These are phyloP conservation scores for Citrullus mucosospermus DNA, from an alignment of 306 rosid genomes.

Conservation along the genomic window DNA sequence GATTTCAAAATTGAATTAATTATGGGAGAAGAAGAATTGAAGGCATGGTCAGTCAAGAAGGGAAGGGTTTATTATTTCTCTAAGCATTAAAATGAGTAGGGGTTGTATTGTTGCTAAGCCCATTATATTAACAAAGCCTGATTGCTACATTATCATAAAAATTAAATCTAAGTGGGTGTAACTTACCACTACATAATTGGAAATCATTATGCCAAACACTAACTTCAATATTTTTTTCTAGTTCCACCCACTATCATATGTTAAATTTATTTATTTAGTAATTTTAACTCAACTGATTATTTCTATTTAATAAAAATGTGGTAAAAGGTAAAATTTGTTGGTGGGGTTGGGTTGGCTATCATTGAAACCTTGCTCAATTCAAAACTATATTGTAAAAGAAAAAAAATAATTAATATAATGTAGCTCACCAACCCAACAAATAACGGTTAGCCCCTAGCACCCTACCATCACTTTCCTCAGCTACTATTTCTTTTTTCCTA, in stretches of 20 bases:
- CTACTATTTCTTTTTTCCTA: not conserved
- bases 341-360: not conserved
- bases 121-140: not conserved
- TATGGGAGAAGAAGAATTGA: too few relatives aligned
- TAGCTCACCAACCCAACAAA: constrained; percentile 14
- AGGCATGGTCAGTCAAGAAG: too few relatives aligned
- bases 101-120: not conserved
- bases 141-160: not conserved
- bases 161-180: not conserved
- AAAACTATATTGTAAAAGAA: not conserved
- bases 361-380: not conserved
- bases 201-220: constrained; percentile 3
- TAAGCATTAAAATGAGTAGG: not conserved
- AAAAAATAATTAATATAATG: not conserved
- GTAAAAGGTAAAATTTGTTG: not conserved
- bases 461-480: not conserved
- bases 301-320: not conserved
- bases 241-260: not conserved
- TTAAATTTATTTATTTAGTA: not conserved
- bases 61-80: not conserved
- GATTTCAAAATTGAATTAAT: too few relatives aligned
- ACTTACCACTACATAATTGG: not conserved
- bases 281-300: not conserved
- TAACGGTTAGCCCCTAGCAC: constrained; percentile 6
- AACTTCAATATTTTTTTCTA: not conserved